A percentile compares a stretch with the other conserved stretches of the same genome.
These are phyloP conservation scores for Parastagonospora nodorum DNA, from an alignment of 2,329 filamentous ascomycete species.

Conservation along the genomic window DNA sequence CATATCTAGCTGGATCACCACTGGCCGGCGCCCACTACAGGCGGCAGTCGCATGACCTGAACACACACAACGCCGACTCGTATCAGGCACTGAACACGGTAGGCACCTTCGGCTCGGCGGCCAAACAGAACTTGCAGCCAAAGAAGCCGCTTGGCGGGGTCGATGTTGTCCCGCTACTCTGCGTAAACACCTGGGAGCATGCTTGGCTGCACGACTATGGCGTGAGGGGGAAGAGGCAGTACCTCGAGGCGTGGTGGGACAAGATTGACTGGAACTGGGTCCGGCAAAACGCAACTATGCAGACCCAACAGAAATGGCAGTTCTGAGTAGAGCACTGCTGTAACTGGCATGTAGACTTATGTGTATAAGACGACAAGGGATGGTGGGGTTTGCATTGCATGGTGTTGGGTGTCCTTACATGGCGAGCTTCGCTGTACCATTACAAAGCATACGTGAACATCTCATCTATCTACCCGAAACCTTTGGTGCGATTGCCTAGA, in stretches of 20 bases:
- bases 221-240: conserved; percentile 74
- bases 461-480: background rate
- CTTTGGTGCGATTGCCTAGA: too few species aligned
- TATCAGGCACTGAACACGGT: conserved; percentile 43
- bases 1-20: conserved; percentile 89
- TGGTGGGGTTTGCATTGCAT: conserved; percentile 8
- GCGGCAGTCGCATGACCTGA: conserved; percentile 70
- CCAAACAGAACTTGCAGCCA: conserved; percentile 28
- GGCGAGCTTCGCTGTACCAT: conserved; percentile 2
- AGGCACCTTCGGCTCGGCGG: conserved; percentile 46
- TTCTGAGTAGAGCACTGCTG: conserved; percentile 8
- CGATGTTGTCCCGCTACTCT: conserved; percentile 77
- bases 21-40: conserved; percentile 85
- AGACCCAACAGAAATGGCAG: conserved; percentile 1
- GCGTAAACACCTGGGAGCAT: conserved; percentile 96
- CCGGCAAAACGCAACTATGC: conserved; percentile 26
- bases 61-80: conserved; percentile 55
- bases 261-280: conserved; percentile 84
- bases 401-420: conserved; percentile 11
- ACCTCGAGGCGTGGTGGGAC: conserved; percentile 84
- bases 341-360: conserved; percentile 20
- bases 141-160: conserved; percentile 67
- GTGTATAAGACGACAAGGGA: conserved; percentile 16
- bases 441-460: background rate
- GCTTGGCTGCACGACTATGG: conserved; percentile 86